Conservation (phyloP, 2,329 filamentous ascomycete genomes). For the Tolypocladium amazonense region DNA sequence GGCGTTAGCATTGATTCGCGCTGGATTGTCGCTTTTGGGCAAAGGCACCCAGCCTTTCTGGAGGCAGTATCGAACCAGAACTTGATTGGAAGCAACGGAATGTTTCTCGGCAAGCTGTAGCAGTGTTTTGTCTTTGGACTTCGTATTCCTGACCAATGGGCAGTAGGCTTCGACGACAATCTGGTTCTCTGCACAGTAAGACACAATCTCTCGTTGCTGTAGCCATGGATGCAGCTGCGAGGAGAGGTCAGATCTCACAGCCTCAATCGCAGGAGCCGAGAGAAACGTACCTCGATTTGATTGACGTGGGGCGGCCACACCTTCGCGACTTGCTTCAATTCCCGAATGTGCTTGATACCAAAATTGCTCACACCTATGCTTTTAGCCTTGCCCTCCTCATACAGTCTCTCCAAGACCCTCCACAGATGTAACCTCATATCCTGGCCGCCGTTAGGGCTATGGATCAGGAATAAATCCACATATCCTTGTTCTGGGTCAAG, state of each 20-base stretch:
- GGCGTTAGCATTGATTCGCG: background rate
- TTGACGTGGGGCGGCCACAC: background rate
- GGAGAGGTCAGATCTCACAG: background rate
- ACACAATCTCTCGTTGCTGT: background rate
- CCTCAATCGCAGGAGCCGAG: background rate
- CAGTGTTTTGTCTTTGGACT: background rate
- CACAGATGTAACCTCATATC: background rate
- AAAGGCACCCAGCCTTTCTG: background rate
- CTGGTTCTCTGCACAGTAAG: background rate
- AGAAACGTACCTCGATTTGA: background rate
- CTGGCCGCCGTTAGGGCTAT: background rate
- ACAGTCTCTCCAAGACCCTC: background rate
- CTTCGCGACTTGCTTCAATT: background rate
- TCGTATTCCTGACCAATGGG: background rate
- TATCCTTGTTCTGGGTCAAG: background rate
- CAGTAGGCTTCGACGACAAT: background rate
- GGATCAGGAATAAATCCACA: background rate
- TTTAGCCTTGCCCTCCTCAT: background rate
- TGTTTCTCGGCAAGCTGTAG: background rate
- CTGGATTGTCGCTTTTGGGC: background rate
- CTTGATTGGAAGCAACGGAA: background rate
- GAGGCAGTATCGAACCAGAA: background rate
- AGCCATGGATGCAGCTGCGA: background rate
- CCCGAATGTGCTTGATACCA: background rate
- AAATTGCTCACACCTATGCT: background rate